Evolutionary conservation across 73 alveolate species (phyloP).

Genomic region (Tetrahymena thermophila): DNA sequence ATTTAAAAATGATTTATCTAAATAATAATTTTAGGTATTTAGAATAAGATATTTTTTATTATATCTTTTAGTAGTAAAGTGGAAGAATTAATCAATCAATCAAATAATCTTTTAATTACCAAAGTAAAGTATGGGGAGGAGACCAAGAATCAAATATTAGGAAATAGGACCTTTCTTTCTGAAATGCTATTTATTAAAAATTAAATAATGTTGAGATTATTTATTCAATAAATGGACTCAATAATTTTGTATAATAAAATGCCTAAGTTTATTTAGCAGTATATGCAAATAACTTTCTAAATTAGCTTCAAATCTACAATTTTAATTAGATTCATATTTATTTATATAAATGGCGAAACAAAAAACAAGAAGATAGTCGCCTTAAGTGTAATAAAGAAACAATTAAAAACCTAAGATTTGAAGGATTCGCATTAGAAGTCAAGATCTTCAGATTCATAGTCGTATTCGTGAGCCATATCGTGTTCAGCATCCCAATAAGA

Average conservation of each 20-base stretch:
- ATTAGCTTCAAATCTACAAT: not conserved
- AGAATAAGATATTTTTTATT: not conserved
- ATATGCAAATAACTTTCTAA: no score
- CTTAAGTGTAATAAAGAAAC: not conserved
- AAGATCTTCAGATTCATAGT: constrained; percentile 43
- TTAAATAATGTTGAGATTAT: not conserved
- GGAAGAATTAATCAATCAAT: not conserved
- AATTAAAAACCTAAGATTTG: constrained; percentile 17
- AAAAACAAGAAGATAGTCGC: not conserved
- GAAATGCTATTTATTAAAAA: not conserved
- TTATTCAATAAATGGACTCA: not conserved
- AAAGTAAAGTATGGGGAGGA: constrained; percentile 26
- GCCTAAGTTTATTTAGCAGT: not conserved
- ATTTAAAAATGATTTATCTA: not conserved
- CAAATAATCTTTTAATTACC: constrained; percentile 3
- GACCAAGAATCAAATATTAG: not conserved
- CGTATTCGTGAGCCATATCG: constrained; percentile 39
- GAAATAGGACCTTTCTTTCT: constrained; percentile 40
- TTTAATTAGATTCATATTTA: not conserved
- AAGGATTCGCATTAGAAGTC: constrained; percentile 38
- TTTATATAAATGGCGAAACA: not conserved
- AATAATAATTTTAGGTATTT: not conserved
- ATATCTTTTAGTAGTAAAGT: not conserved
- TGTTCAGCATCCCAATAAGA: constrained; percentile 15
- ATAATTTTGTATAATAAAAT: no score